Conservation (phyloP, 2,329 filamentous ascomycete genomes). For the Byssochlamys sp. region DNA sequence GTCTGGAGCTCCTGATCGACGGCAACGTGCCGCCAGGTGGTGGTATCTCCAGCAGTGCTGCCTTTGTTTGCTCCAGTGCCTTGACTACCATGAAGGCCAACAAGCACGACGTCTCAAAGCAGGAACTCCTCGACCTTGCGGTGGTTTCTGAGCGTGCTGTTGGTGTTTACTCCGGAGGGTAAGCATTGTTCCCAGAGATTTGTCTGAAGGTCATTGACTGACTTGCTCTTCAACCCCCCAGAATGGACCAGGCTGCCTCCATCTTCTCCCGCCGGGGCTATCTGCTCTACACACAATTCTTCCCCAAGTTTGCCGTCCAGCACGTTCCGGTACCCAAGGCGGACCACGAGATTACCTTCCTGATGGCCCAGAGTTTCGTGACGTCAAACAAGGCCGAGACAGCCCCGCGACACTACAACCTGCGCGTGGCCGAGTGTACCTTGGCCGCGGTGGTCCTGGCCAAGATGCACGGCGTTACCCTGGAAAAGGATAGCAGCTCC, state of each 20-base stretch:
- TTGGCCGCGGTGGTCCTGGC: conserved; percentile 65
- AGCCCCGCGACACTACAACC: conserved; percentile 87
- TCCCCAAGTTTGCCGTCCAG: conserved; percentile 63
- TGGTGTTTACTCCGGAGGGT: conserved; percentile 92
- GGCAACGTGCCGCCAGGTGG: conserved; percentile 86
- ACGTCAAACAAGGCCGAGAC: conserved; percentile 90
- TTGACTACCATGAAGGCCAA: conserved; percentile 82
- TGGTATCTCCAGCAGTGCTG: conserved; percentile 85
- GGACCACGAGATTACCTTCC: conserved; percentile 73
- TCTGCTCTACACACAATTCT: conserved; percentile 83
- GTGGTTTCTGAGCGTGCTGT: conserved; percentile 90
- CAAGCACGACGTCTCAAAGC: conserved; percentile 76
- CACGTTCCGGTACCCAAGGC: conserved; percentile 76
- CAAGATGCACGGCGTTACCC: conserved; percentile 50
- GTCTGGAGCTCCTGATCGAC: conserved; percentile 82
- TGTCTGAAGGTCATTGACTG: neutral
- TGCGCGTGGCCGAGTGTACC: conserved; percentile 90
- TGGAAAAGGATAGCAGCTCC: conserved; percentile 71
- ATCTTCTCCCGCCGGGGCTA: conserved; percentile 82
- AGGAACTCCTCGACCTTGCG: conserved; percentile 79
- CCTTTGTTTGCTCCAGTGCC: conserved; percentile 82
- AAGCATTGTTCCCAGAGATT: conserved; percentile 22
- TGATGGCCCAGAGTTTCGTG: conserved; percentile 91
- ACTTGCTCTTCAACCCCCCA: conserved; percentile 22
- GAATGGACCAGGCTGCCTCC: conserved; percentile 95